Evolutionary conservation across 306 rosid species (phyloP), one percentile per base, ranked within the genome.

Genomic region (Castanea sativa): DNA sequence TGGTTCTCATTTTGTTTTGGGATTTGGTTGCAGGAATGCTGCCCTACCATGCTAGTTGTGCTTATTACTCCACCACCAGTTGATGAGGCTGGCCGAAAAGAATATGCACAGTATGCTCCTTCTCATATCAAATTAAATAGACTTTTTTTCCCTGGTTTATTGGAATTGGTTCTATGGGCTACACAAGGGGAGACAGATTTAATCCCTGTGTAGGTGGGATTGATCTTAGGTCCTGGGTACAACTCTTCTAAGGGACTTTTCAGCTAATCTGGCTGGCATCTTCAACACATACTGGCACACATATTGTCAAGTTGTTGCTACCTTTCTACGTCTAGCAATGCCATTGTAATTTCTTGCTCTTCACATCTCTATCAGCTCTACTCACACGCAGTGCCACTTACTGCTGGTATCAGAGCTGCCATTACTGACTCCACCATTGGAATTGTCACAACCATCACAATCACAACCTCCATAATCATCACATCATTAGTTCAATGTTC

Each of bases 41-140:
- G 88, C 33, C 86, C 96, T 45, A 73, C 86, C 23, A 84, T 90
- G 85, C 83, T 85, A 74, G 81, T 91, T 76, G 89, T 92, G 88
- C 90, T 95, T 57, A 91, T 95, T 72, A 88, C 92, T 71, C 99
- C 96, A 69, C 99, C 99, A 6, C 98, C 99, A 57, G 52, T 95
- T 69, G 88, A 82, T 32, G 99, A 91, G 87, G 92, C 88, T 78
- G 96, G 99, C 29, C 97, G 96, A 64, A 76, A 68, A 30, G 87
- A 77, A 60, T 90, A 67, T 85, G 97, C 98, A 2, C 79, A 52
- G 99, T 91, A 87, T 69, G 89, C 69, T 58, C 41, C 70, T 65
- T 77, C 27, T 60, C 61, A 70, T 68, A 8, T 58, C 55, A 61
- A 53, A 68, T 72, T 78, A 65, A 52, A n/a, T 68, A 76, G 78